These are phyloP conservation scores for Sporobolomyces pararoseus DNA, from an alignment of 768 basidiomycete species.

Conservation along the genomic window DNA sequence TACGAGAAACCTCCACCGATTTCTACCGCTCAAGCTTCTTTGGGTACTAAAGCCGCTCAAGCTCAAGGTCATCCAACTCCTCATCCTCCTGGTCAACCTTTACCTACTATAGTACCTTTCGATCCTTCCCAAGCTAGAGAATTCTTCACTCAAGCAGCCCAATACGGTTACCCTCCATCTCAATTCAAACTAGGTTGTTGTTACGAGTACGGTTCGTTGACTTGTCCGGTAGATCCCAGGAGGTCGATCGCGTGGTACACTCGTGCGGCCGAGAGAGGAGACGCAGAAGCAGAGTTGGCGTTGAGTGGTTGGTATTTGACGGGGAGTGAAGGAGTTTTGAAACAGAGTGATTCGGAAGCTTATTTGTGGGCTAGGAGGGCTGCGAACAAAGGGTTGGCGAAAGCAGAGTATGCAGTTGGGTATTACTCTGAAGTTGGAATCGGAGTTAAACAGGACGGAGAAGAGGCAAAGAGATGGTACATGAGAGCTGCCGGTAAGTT, in stretches of 20 bases:
- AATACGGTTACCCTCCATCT: slow-evolving; percentile 85
- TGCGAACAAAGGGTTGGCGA: slow-evolving; percentile 91
- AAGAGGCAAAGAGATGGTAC: slow-evolving; percentile 97
- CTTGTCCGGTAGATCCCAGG: slow-evolving; percentile 86
- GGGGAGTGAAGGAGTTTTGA: slow-evolving; percentile 87
- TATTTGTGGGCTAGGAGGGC: slow-evolving; percentile 95
- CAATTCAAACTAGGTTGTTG: slow-evolving; percentile 95
- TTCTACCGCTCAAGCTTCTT: slow-evolving; percentile 20
- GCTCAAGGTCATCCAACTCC: slow-evolving; percentile 21
- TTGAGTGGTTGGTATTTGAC: slow-evolving; percentile 98
- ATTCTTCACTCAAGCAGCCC: slow-evolving; percentile 82
- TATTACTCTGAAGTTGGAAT: slow-evolving; percentile 92
- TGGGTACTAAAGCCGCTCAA: slow-evolving; percentile 31
- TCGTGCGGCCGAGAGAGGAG: slow-evolving; percentile 93
- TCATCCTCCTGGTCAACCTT: slow-evolving; percentile 40
- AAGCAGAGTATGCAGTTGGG: slow-evolving; percentile 97
- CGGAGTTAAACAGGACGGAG: slow-evolving; percentile 90
- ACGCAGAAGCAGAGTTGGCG: slow-evolving; percentile 89
- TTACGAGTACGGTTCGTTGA: slow-evolving; percentile 84
- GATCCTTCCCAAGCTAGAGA: slow-evolving; percentile 79
- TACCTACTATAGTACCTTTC: slow-evolving; percentile 63
- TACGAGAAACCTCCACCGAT: slow-evolving; percentile 58
- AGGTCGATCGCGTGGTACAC: slow-evolving; percentile 98
- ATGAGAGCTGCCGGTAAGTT: slow-evolving; percentile 93
- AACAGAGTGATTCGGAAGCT: slow-evolving; percentile 98